Base-by-base conservation (phyloP, 441 rosid species). In the Dalechampia spathulata region DNA sequence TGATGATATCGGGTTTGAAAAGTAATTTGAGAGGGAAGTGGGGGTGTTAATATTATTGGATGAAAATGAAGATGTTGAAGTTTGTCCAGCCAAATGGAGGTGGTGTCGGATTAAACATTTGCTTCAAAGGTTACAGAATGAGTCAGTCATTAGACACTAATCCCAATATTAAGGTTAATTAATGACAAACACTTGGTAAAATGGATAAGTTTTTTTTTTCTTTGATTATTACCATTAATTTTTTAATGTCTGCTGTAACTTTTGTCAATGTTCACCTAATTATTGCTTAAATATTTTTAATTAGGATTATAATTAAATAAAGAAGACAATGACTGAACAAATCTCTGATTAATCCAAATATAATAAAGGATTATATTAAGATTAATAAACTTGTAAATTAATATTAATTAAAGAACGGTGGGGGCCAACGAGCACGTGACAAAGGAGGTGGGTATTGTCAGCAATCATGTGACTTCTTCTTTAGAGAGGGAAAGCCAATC, bases 361-460 rank as follows among this genome's bases (percentile, higher is more conserved):
- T 5, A 26, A 15, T 11, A 8, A 0, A 22, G 15, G 21, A 21
- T 12, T 4, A 34, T 16, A 23, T 25, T 63, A 25, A n/a, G 15
- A 23, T 40, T 17, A 12, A 43, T 8, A 23, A 28, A 38, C 16
- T 57, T 7, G 19, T 43, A 14, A 12, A 8, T 10, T 22, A n/a
- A 8, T 30, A 4, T 30, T 30, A 30, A 11, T 10, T 15, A 44
- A 28, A 17, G 9, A 15, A 41, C 2, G 20, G 74, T 52, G 62
- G 72, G 76, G 76, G 22, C 75, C 67, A 45, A 8, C 7, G 25
- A 72, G 78, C 90, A 83, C 86, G 84, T 80, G 86, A 76, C 68
- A 66, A 52, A 61, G 81, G 71, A 17, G 63, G 68, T 39, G 73
- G n/a, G 56, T 43, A 54, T 7, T 78, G 84, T 80, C 90, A 75